These are phyloP conservation scores for Saturnispora serradocipensis DNA, from an alignment of 805 yeast genomes.

Conservation along the genomic window DNA sequence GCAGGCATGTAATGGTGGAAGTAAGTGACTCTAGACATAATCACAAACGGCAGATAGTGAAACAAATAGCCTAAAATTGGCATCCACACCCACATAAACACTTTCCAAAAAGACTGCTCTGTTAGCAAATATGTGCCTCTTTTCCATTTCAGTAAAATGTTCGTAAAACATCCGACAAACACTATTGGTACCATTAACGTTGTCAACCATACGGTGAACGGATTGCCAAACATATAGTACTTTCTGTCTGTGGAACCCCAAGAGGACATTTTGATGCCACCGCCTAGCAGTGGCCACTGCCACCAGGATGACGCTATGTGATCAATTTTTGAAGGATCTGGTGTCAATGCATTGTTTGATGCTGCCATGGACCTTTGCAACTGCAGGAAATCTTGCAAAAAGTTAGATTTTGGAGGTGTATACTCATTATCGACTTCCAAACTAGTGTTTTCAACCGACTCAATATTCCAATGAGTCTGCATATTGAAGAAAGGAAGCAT, in stretches of 20 bases:
- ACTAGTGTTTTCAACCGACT: conserved; percentile 49
- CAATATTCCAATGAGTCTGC: conserved; percentile 76
- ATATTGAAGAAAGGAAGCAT: conserved; percentile 33
- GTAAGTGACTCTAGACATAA: conserved; percentile 82
- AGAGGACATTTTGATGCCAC: conserved; percentile 69
- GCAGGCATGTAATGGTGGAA: conserved; percentile 85
- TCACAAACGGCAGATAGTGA: conserved; percentile 64
- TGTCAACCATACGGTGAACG: conserved; percentile 25
- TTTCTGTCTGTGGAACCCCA: conserved; percentile 51
- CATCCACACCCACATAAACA: conserved; percentile 56
- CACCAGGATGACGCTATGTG: conserved; percentile 67
- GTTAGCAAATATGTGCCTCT: conserved; percentile 47
- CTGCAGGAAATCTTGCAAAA: conserved; percentile 61
- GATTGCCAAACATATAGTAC: conserved; percentile 52
- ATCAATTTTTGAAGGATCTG: conserved; percentile 64
- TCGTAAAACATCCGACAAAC: conserved; percentile 14
- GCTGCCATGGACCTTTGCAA: conserved; percentile 77
- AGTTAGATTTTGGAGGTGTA: conserved; percentile 40
- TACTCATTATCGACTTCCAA: conserved; percentile 29
- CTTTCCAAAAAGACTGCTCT: conserved; percentile 21
- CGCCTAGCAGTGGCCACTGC: conserved; percentile 71
- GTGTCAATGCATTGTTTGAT: conserved; percentile 71
- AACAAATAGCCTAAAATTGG: conserved; percentile 79
- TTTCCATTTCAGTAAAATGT: conserved; percentile 41
- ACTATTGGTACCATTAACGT: conserved; percentile 3